Evolutionary conservation across 2,329 filamentous ascomycete species (phyloP).

Genomic region (Cladorrhinum sp.): DNA sequence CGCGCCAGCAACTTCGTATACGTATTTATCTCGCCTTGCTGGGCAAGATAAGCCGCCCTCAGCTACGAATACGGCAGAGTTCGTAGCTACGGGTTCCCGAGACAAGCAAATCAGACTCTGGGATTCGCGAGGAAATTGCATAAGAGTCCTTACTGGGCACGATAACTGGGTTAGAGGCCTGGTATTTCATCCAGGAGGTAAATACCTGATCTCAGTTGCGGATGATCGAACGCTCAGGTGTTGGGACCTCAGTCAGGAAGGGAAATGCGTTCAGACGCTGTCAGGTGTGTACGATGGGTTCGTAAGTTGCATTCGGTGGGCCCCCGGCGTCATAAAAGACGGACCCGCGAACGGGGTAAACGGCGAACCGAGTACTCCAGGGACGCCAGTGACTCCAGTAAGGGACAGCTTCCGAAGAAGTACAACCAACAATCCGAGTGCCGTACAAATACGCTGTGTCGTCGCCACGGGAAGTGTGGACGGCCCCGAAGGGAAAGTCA

Average conservation of each 20-base stretch:
- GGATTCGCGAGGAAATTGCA: slow-evolving; percentile 77
- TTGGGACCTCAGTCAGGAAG: slow-evolving; percentile 89
- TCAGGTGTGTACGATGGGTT: slow-evolving; percentile 78
- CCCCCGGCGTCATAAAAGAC: slow-evolving; percentile 68
- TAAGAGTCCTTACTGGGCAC: slow-evolving; percentile 81
- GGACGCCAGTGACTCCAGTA: slow-evolving; percentile 35
- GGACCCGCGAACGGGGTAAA: slow-evolving; percentile 37
- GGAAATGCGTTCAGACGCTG: slow-evolving; percentile 80
- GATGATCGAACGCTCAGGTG: slow-evolving; percentile 91
- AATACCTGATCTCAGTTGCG: slow-evolving; percentile 78
- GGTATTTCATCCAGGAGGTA: slow-evolving; percentile 86
- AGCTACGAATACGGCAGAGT: slow-evolving; percentile 72
- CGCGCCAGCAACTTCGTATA: slow-evolving; percentile 74
- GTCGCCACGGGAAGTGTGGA: slow-evolving; percentile 86
- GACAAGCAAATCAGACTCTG: slow-evolving; percentile 90
- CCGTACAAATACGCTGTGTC: slow-evolving; percentile 73
- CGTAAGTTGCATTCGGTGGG: slow-evolving; percentile 83
- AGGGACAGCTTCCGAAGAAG: neutral
- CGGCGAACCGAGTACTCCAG: slow-evolving; percentile 41
- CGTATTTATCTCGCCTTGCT: slow-evolving; percentile 69
- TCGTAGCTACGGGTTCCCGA: slow-evolving; percentile 80
- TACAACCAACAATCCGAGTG: slow-evolving; percentile 38
- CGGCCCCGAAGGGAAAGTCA: slow-evolving; percentile 54
- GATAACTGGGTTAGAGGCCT: slow-evolving; percentile 90
- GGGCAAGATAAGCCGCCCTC: slow-evolving; percentile 76